phyloP scores from a whole-genome alignment of 805 yeast species.

The Cyberlindnera saturnus region DNA sequence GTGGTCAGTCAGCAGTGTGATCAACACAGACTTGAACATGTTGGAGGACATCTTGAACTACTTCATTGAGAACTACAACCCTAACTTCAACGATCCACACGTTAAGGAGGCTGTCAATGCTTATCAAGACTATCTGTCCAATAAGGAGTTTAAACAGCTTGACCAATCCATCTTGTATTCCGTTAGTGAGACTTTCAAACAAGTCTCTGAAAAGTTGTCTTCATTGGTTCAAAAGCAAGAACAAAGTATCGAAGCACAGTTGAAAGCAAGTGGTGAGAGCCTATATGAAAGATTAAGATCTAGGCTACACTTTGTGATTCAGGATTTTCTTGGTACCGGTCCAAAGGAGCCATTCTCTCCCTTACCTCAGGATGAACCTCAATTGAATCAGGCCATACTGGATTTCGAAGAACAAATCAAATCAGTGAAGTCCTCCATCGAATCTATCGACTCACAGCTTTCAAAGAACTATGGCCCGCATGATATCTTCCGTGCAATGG shows the following conservation, averaged over 20 bases:
- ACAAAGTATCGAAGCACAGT: background rate
- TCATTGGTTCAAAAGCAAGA: background rate
- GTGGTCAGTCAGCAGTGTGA: constrained; percentile 8
- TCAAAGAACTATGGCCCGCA: constrained; percentile 47
- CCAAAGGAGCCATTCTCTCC: constrained; percentile 3
- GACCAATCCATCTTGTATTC: background rate
- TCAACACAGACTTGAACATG: constrained; percentile 17
- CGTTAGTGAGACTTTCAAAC: background rate
- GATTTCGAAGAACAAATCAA: constrained; percentile 6
- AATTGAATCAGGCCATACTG: constrained; percentile 4
- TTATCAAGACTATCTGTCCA: constrained; percentile 39
- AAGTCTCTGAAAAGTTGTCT: background rate
- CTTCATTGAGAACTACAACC: constrained; percentile 54
- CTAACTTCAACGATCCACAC: constrained; percentile 70
- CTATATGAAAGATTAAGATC: constrained; percentile 7
- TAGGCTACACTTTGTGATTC: constrained; percentile 7
- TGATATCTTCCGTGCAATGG: constrained; percentile 57
- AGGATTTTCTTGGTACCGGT: constrained; percentile 19
- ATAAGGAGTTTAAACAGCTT: constrained; percentile 3
- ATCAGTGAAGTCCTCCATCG: constrained; percentile 1
- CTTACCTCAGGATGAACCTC: constrained; percentile 15
- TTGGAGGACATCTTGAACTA: constrained; percentile 41
- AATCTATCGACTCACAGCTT: constrained; percentile 5
- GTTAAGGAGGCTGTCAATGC: constrained; percentile 55
- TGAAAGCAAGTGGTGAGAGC: constrained; percentile 1